Conservation (phyloP, 2,329 filamentous ascomycete genomes). For the Pseudopyricularia javanii region DNA sequence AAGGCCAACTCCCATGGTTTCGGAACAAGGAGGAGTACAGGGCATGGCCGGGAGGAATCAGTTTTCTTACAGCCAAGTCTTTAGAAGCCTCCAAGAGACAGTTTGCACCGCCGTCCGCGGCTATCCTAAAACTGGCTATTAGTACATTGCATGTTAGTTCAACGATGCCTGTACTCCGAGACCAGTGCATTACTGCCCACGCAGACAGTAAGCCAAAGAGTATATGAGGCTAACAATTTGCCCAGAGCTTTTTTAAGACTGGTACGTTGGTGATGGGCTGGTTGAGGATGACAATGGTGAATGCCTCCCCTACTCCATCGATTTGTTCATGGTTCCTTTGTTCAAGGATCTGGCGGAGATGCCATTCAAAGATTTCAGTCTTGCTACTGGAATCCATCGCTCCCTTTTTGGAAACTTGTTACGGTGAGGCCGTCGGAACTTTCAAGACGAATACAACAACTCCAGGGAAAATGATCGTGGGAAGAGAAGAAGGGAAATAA, state of each 20-base stretch:
- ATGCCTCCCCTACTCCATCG: constrained; percentile 6
- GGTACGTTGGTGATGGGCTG: constrained; percentile 33
- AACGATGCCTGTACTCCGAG: background rate
- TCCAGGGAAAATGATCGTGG: too few species aligned
- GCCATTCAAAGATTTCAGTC: constrained; percentile 9
- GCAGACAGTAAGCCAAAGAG: background rate
- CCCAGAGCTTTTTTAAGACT: constrained; percentile 36
- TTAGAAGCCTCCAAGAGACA: constrained; percentile 38
- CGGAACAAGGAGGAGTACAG: too few species aligned
- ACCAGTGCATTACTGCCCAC: background rate
- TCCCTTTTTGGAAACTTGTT: too few species aligned
- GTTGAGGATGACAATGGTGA: constrained; percentile 38
- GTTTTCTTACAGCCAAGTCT: background rate
- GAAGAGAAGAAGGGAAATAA: too few species aligned
- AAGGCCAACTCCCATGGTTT: too few species aligned
- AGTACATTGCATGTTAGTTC: background rate
- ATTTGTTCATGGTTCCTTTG: background rate
- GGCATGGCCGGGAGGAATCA: too few species aligned
- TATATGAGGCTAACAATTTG: constrained; percentile 25
- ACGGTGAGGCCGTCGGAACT: too few species aligned
- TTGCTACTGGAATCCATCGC: background rate
- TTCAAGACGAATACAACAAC: too few species aligned
- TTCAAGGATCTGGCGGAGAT: constrained; percentile 6
- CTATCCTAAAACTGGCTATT: constrained; percentile 48
- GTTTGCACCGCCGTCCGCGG: constrained; percentile 88